Evolutionary conservation across 1,284 basidiomycete genomes (phyloP), one percentile per base, ranked within the genome.

Genomic region (Hortiboletus rubellus): DNA sequence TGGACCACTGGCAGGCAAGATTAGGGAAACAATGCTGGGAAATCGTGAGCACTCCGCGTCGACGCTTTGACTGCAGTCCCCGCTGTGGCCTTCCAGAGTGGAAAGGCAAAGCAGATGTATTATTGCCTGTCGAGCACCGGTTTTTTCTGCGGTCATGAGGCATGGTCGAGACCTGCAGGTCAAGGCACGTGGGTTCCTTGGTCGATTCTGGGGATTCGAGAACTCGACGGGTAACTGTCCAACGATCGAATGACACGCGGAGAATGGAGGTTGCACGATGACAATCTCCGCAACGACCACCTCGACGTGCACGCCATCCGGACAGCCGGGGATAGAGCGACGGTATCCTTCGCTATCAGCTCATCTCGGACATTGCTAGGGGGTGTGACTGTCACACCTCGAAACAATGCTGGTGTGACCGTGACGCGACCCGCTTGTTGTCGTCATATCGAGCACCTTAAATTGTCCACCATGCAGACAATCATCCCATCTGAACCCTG

Each of bases 21-120:
- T 59, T 44, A 27, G 60, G 62, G n/a, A 33, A 54, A 66, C 65
- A 66, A 64, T 65, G 55, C 24, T 38, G 34, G 47, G 34, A 46
- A 17, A 31, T n/a, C 18, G 50, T 24, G 17, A 42, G 14, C 17
- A 27, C 54, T 34, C 38, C 31, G 40, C 14, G 15, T 17, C 10
- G 33, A 62, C 50, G 48, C 45, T 54, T 59, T 61, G 63, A 52
- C 14, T 38, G 15, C 30, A 30, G 43, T 31, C 5, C 18, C 44
- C 55, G 64, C 62, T 62, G 66, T 62, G 62, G 53, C 45, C 30
- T 46, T 46, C 11, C 31, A 58, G 31, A 15, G 17, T 36, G 31
- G 41, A 50, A 30, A 30, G 41, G 41, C 24, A 48, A 30, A 43
- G 36, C 8, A 51, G 30, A 41, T 24, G 33, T 38, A 55, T 7